Evolutionary conservation across 148 eudicot genomes (phyloP).

Genomic region (Rhododendron simsii): DNA sequence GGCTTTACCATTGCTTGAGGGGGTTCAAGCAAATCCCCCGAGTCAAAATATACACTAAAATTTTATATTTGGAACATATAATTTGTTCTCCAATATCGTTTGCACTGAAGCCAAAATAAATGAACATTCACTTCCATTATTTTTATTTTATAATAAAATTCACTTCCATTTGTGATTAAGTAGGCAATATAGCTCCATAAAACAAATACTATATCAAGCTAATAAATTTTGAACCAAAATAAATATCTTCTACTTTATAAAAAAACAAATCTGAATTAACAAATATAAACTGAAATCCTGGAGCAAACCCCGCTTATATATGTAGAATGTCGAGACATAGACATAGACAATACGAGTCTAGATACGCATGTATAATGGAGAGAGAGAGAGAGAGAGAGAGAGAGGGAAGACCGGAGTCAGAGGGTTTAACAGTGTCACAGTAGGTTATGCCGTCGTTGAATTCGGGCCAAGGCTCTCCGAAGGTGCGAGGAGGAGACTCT

Average conservation of each 20-base stretch:
- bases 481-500: constrained; percentile 1
- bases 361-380: not conserved
- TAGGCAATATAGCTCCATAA: too few species aligned
- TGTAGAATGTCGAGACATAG: not conserved
- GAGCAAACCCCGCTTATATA: not conserved
- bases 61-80: not conserved
- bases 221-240: too few species aligned
- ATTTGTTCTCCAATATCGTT: too few species aligned
- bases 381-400: constrained; percentile 6
- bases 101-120: too few species aligned
- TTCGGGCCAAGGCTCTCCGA: constrained; percentile 82
- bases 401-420: constrained; percentile 41
- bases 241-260: too few species aligned
- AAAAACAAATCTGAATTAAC: too few species aligned
- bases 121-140: too few species aligned
- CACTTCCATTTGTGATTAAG: too few species aligned
- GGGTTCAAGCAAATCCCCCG: not conserved
- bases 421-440: constrained; percentile 44
- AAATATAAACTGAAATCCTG: too few species aligned
- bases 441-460: constrained; percentile 63
- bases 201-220: too few species aligned
- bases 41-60: not conserved
- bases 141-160: too few species aligned
- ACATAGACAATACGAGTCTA: not conserved
- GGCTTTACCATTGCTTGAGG: not conserved